Conservation (phyloP, 2,329 filamentous ascomycete genomes). For the Leptodontidium sp. region DNA sequence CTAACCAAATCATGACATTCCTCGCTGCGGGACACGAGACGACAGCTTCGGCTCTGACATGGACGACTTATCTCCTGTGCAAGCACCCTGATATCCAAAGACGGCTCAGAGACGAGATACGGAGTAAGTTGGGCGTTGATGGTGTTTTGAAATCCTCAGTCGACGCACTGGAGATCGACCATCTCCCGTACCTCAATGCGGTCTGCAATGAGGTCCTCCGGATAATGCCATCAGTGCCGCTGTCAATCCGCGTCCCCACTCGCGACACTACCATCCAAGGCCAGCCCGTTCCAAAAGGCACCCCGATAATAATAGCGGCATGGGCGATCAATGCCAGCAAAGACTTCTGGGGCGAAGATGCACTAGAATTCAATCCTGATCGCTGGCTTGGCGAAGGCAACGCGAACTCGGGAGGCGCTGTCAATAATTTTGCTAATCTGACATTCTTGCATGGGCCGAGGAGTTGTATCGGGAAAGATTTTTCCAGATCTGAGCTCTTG, state of each 20-base stretch:
- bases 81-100: slow-evolving; percentile 70
- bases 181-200: slow-evolving; percentile 80
- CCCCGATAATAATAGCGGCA: slow-evolving; percentile 69
- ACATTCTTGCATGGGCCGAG: slow-evolving; percentile 88
- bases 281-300: slow-evolving; percentile 73
- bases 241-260: slow-evolving; percentile 71
- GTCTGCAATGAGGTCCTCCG: slow-evolving; percentile 81
- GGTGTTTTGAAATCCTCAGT: slow-evolving; percentile 49
- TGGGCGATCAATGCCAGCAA: slow-evolving; percentile 74
- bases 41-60: slow-evolving; percentile 76
- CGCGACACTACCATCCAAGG: slow-evolving; percentile 71
- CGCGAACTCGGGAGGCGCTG: slow-evolving; percentile 70
- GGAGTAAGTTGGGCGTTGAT: slow-evolving; percentile 54
- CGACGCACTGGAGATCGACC: slow-evolving; percentile 68
- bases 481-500: slow-evolving; percentile 85
- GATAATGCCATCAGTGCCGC: slow-evolving; percentile 73
- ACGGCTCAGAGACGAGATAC: slow-evolving; percentile 73
- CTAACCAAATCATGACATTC: slow-evolving; percentile 91
- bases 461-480: slow-evolving; percentile 82
- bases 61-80: slow-evolving; percentile 74
- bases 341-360: slow-evolving; percentile 78
- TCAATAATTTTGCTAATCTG: slow-evolving; percentile 78
- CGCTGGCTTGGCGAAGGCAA: slow-evolving; percentile 67
- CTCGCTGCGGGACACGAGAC: slow-evolving; percentile 84
- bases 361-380: slow-evolving; percentile 78